Base-by-base conservation (phyloP, 1,284 basidiomycete genomes). In the Phlebopus sp. region DNA sequence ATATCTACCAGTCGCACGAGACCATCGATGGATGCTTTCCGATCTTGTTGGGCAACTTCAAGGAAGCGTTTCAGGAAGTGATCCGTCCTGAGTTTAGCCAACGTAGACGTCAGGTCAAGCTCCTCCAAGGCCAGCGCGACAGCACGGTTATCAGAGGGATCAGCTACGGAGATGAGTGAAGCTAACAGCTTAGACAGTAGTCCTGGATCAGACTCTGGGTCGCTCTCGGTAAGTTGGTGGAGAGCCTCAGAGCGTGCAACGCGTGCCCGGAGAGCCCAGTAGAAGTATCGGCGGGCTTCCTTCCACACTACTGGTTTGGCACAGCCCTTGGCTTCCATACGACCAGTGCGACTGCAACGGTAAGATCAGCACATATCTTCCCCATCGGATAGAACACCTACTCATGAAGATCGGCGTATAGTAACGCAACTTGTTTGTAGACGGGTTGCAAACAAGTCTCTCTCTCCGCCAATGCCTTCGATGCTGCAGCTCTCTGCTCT, bases 251-350 rank as follows among this genome's bases (percentile, higher is more conserved):
- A 84, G 42, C 78, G 81, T 18, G 87, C 86, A 25, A 90, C 69
- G 46, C 86, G 84, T 15, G 86, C 85, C 40, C 94, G 87, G 41
- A 95, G 78, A 46, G 92, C 86, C 93, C 92, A 96, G 77, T 97
- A 99, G 81, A 99, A 98, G 68, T 88, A 83, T 54, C 92, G 80
- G 54, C 96, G 86, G 40, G 94, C 85, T 54, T 92, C 81, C 67
- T 88, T 87, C 94, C 95, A 97, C 49, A 85, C 81, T 50, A 81
- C 82, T 27, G 82, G 78, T 62, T 81, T 89, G 37, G 88, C 94
- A 64, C 89, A 97, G 15, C 93, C 95, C 72, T 98, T 98, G 23
- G 95, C 95, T 72, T 97, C 91, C 96, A 99, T 98, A 52, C 96
- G 91, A 51, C 94, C 95, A 37, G 86, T 81, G 48, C 93, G 90